phyloP scores from a whole-genome alignment of 768 basidiomycete species.

The Termitomyces sp. region DNA sequence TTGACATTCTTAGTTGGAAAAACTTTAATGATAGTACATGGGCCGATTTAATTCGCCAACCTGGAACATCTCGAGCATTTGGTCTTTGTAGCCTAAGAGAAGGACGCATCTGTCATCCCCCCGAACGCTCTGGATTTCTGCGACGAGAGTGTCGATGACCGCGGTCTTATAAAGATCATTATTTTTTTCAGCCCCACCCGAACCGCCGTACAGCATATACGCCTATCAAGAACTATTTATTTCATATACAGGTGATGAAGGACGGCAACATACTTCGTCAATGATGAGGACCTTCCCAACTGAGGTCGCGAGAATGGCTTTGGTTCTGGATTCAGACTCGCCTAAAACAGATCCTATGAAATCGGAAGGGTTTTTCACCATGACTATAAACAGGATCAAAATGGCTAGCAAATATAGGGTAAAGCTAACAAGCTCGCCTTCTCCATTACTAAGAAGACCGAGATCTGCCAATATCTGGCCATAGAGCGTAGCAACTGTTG shows the following conservation, averaged over 20 bases:
- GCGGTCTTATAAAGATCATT: slow-evolving; percentile 58
- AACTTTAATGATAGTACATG: not conserved
- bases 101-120: slow-evolving; percentile 72
- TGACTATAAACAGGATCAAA: not conserved
- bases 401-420: not conserved
- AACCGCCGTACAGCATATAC: not conserved
- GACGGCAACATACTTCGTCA: not conserved
- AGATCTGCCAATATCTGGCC: not conserved
- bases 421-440: not conserved
- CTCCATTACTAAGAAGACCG: slow-evolving; percentile 4
- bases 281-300: slow-evolving; percentile 1
- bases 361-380: slow-evolving; percentile 1
- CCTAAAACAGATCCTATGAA: not conserved
- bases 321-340: not conserved
- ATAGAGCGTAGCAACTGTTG: not conserved
- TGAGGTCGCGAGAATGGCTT: not conserved
- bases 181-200: not conserved
- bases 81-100: slow-evolving; percentile 59
- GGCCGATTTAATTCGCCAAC: slow-evolving; percentile 26
- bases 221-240: not conserved
- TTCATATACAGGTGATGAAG: not conserved
- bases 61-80: slow-evolving; percentile 77
- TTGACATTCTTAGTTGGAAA: not conserved
- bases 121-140: slow-evolving; percentile 65
- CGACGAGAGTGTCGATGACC: slow-evolving; percentile 73